Evolutionary conservation across 768 basidiomycete species (phyloP), one percentile per base, ranked within the genome.

Genomic region (Rhodotorula kratochvilovae): DNA sequence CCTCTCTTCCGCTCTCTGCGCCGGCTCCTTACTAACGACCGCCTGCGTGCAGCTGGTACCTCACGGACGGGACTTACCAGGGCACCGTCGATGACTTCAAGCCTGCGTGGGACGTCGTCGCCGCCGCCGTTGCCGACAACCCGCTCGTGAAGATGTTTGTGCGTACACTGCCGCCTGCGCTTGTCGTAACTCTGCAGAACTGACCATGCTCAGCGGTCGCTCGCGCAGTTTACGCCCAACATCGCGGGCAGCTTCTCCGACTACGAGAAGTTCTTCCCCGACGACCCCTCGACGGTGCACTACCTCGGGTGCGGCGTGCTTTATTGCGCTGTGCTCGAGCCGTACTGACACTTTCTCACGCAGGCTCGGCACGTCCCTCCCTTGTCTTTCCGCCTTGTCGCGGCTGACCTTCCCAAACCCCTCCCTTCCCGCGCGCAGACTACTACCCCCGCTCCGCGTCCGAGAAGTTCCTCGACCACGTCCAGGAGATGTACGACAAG

Each of bases 121-220:
- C 74, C 5, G 70, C 42, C 5, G 77, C 76, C 0, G 66, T 68
- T 45, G 39, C 64, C 33, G 64, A 71, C 21, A 66, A 73, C 15
- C 60, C 65, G n/a, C 62, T 63, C 46, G 70, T 78, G 27, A 76
- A 74, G 65, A 74, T 78, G 76, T 76, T 75, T 36, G 75, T 70
- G 43, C 53, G 63, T n/a, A n/a, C n/a, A n/a, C n/a, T n/a, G n/a
- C n/a, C n/a, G n/a, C n/a, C n/a, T n/a, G n/a, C n/a, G n/a, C n/a
- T n/a, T n/a, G n/a, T n/a, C n/a, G n/a, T n/a, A n/a, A n/a, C n/a
- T n/a, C n/a, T n/a, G n/a, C n/a, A n/a, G n/a, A n/a, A n/a, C n/a
- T n/a, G n/a, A n/a, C n/a, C n/a, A n/a, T n/a, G n/a, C n/a, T n/a
- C n/a, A n/a, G n/a, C n/a, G n/a, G n/a, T n/a, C n/a, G n/a, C n/a